Evolutionary conservation across 140 eudicot species (phyloP).

Genomic region (Flaveria floridana): DNA sequence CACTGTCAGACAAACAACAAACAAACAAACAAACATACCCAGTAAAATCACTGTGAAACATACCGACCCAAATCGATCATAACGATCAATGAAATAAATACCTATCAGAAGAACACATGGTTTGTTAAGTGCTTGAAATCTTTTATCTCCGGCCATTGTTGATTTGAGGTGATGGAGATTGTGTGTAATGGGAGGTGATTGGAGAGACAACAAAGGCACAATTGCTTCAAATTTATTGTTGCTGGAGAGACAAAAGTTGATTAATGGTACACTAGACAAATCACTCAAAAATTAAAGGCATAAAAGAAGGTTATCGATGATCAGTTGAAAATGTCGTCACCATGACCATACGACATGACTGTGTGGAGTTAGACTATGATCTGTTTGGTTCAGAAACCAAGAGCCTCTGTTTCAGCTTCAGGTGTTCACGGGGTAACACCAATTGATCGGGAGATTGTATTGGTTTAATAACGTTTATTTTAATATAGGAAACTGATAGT

Average conservation of each 20-base stretch:
- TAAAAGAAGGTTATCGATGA: neutral
- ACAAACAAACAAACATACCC: neutral
- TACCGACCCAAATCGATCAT: neutral
- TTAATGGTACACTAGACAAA: constrained; percentile 24
- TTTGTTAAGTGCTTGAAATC: constrained; percentile 47
- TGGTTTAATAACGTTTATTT: neutral
- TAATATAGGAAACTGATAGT: too few species aligned
- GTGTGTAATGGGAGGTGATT: constrained; percentile 22
- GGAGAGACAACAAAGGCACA: constrained; percentile 27
- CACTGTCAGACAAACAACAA: constrained; percentile 28
- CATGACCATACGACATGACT: constrained; percentile 1
- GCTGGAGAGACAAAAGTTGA: constrained; percentile 17
- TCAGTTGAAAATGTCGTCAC: constrained; percentile 32
- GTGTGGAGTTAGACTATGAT: neutral
- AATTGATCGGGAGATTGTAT: neutral
- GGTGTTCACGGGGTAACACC: neutral
- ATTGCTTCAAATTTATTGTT: constrained; percentile 24
- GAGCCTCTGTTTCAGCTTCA: neutral
- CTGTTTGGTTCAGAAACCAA: neutral
- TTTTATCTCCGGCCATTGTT: constrained; percentile 42
- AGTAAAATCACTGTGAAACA: neutral
- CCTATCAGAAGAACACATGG: constrained; percentile 74
- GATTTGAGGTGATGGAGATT: neutral
- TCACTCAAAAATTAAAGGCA: constrained; percentile 28
- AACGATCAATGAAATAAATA: neutral